phyloP scores from a whole-genome alignment of 495 filamentous ascomycete genomes.

The Penicillium egyptiacum region DNA sequence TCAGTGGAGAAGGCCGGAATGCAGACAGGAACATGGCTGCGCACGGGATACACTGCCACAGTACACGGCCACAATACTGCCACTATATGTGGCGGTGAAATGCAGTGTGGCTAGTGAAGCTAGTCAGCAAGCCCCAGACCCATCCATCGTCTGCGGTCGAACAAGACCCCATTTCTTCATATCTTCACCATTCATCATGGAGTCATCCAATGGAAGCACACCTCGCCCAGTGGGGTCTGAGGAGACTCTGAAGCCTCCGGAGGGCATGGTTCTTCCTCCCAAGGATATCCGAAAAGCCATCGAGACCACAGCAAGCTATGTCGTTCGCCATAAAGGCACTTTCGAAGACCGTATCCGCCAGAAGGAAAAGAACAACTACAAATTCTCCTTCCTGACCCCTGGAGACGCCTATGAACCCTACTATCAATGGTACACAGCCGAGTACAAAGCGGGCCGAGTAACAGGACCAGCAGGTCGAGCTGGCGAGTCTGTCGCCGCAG shows the following conservation, averaged over 20 bases:
- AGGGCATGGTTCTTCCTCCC: conserved; percentile 82
- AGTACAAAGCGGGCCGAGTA: not conserved
- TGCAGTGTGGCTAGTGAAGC: conserved; percentile 2
- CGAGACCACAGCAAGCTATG: conserved; percentile 96
- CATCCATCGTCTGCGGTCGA: not conserved
- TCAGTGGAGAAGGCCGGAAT: not conserved
- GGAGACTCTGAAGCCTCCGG: conserved; percentile 66
- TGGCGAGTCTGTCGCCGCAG: conserved; percentile 59
- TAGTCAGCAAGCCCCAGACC: conserved; percentile 5
- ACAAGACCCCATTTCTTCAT: conserved; percentile 9
- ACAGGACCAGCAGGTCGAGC: conserved; percentile 15
- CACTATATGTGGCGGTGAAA: not conserved
- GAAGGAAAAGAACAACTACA: conserved; percentile 81
- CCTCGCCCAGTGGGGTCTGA: conserved; percentile 46
- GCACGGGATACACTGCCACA: conserved; percentile 6
- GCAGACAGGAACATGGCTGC: conserved; percentile 8
- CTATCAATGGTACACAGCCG: conserved; percentile 71
- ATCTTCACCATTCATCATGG: conserved; percentile 34
- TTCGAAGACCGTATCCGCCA: conserved; percentile 91
- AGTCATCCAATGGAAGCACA: conserved; percentile 59
- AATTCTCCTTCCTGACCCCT: conserved; percentile 83
- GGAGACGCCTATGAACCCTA: conserved; percentile 84
- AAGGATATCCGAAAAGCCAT: conserved; percentile 78
- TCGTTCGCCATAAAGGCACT: conserved; percentile 72
- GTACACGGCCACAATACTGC: not conserved